These are phyloP conservation scores for Fusarium newnesense DNA, from an alignment of 2,329 filamentous ascomycete species.

Conservation along the genomic window DNA sequence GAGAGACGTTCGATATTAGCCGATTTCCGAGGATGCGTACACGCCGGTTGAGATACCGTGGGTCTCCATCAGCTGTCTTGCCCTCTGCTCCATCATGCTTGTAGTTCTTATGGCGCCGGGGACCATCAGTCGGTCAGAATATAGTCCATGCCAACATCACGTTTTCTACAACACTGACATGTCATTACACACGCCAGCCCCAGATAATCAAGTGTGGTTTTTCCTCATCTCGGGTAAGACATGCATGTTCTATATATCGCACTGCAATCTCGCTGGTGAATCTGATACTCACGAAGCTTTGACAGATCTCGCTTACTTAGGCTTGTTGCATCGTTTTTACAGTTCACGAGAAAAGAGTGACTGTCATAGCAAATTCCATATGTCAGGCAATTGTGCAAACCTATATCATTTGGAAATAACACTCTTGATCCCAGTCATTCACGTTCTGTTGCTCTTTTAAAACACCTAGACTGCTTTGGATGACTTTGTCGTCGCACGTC, in stretches of 20 bases:
- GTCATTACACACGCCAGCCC: slow-evolving; percentile 26
- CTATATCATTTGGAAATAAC: neutral
- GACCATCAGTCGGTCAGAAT: slow-evolving; percentile 17
- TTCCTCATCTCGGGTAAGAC: slow-evolving; percentile 27
- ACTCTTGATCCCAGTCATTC: neutral
- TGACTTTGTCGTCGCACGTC: slow-evolving; percentile 7
- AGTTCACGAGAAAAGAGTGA: neutral
- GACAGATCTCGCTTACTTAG: slow-evolving; percentile 26
- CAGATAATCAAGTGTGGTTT: neutral
- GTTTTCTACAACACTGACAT: slow-evolving; percentile 10
- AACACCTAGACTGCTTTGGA: slow-evolving; percentile 17
- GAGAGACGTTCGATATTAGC: slow-evolving; percentile 41
- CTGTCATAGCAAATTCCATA: neutral
- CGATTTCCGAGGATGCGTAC: slow-evolving; percentile 29
- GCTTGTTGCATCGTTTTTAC: neutral
- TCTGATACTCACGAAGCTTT: slow-evolving; percentile 12
- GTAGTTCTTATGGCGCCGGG: slow-evolving; percentile 12
- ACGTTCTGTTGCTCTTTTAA: neutral
- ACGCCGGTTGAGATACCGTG: slow-evolving; percentile 21
- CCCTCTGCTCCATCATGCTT: slow-evolving; percentile 13
- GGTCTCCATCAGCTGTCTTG: slow-evolving; percentile 24
- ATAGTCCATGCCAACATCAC: neutral
- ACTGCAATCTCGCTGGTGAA: slow-evolving; percentile 26
- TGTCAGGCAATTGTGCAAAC: neutral
- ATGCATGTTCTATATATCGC: slow-evolving; percentile 21